phyloP scores from a whole-genome alignment of 208 protist genomes.

The Lotmaria passim region DNA sequence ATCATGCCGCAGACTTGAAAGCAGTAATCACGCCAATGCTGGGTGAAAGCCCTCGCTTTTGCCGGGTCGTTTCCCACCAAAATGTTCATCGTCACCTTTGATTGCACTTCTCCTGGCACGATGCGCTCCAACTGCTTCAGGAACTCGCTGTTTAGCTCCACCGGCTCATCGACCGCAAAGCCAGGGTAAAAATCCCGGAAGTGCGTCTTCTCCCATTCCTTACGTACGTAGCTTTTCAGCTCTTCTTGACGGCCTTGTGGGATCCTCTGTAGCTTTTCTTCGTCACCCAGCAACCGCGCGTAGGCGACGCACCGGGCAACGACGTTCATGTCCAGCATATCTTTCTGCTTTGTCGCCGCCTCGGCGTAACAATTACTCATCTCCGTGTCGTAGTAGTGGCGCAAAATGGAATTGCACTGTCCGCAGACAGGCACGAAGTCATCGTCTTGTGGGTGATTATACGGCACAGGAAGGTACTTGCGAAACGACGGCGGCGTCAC shows the following conservation, averaged over 20 bases:
- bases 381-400: slow-evolving; percentile 33
- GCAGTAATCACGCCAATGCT: slow-evolving; percentile 36
- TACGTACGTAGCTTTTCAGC: slow-evolving; percentile 30
- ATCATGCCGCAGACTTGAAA: slow-evolving; percentile 34
- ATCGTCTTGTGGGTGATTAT: slow-evolving; percentile 16
- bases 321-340: neutral
- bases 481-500: slow-evolving; percentile 53
- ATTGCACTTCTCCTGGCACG: slow-evolving; percentile 35
- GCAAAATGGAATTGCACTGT: slow-evolving; percentile 42
- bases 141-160: slow-evolving; percentile 23
- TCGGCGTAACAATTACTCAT: slow-evolving; percentile 37
- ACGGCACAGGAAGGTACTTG: slow-evolving; percentile 36
- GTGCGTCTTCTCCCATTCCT: slow-evolving; percentile 38
- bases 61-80: slow-evolving; percentile 31
- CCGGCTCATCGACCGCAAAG: slow-evolving; percentile 8
- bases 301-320: slow-evolving; percentile 40
- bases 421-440: slow-evolving; percentile 47
- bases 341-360: slow-evolving; percentile 9
- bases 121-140: slow-evolving; percentile 25
- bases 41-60: slow-evolving; percentile 40
- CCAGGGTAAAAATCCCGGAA: slow-evolving; percentile 30
- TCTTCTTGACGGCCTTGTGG: slow-evolving; percentile 20
- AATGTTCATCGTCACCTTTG: slow-evolving; percentile 20
- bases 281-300: slow-evolving; percentile 33
- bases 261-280: slow-evolving; percentile 24